Base-by-base conservation (phyloP, 225 moss, liverwort and hornwort species). In the Bryum argenteum region DNA sequence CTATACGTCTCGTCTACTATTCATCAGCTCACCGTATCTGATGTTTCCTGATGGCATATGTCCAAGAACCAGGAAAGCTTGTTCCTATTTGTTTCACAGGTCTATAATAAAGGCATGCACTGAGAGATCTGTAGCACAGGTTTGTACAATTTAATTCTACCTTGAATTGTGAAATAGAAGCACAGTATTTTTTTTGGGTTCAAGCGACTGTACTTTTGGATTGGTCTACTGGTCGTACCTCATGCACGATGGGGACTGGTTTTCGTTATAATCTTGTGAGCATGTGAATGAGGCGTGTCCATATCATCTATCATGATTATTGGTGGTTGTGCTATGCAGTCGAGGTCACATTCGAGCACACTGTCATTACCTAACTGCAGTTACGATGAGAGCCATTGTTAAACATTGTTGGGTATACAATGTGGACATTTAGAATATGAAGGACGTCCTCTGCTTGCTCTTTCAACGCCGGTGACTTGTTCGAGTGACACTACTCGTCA, bases 11-110 rank as follows among this genome's bases (percentile, higher is more conserved):
- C 17, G 13, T 51, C 12, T 56, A 23, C 52, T 33, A 60, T 80
- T 62, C 66, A 66, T 44, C 37, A 60, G 41, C 54, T 53, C 53
- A 54, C 52, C 55, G 56, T 81, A 15, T 60, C 33, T 76, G 69
- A 57, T 65, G 59, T 59, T 58, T 78, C 71, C 54, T 66, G 63
- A 62, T 54, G 68, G 59, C 64, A 61, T 44, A 58, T 79, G 54
- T 76, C 71, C 56, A 56, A 50, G 58, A 50, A 64, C 66, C 42
- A 53, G 69, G 65, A 67, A 66, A 48, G 71, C 56, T 42, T 11
- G 50, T 68, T 77, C 39, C 57, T 51, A 58, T 55, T 19, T 47
- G 22, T 19, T 39, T 65, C 65, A 28, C 41, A 65, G 51, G 65
- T 58, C 67, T 80, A 72, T 72, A 65, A 69, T 71, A 45, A 69